Conservation (phyloP, 2,329 filamentous ascomycete genomes). For the Diaporthe destruens region DNA sequence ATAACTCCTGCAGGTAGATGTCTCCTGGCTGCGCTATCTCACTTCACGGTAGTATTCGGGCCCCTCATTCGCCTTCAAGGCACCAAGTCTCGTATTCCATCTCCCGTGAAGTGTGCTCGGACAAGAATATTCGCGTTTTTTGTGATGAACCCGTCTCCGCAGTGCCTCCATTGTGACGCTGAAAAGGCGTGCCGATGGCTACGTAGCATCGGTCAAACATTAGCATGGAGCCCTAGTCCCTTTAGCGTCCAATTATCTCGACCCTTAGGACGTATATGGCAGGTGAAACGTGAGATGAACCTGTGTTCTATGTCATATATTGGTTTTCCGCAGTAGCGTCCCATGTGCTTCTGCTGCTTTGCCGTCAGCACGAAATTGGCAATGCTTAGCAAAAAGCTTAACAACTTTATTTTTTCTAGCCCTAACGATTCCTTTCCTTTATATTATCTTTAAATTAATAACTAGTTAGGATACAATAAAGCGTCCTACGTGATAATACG, state of each 20-base stretch:
- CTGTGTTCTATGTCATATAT: constrained; percentile 29
- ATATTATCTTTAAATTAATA: no score
- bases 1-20: neutral
- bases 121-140: constrained; percentile 10
- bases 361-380: constrained; percentile 10
- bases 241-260: neutral
- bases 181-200: neutral
- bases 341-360: constrained; percentile 6
- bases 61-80: constrained; percentile 2
- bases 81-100: neutral
- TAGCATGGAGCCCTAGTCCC: constrained; percentile 8
- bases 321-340: constrained; percentile 23
- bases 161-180: constrained; percentile 4
- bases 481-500: no score
- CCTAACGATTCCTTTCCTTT: neutral
- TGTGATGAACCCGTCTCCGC: constrained; percentile 7
- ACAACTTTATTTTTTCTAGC: neutral
- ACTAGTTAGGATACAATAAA: no score
- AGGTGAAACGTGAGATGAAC: constrained; percentile 8
- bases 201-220: constrained; percentile 7
- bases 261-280: constrained; percentile 12
- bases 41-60: neutral
- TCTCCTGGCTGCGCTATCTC: neutral
- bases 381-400: constrained; percentile 8
- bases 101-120: constrained; percentile 6